phyloP scores from a whole-genome alignment of 2,329 filamentous ascomycete species.

The Pseudogymnoascus sp. region DNA sequence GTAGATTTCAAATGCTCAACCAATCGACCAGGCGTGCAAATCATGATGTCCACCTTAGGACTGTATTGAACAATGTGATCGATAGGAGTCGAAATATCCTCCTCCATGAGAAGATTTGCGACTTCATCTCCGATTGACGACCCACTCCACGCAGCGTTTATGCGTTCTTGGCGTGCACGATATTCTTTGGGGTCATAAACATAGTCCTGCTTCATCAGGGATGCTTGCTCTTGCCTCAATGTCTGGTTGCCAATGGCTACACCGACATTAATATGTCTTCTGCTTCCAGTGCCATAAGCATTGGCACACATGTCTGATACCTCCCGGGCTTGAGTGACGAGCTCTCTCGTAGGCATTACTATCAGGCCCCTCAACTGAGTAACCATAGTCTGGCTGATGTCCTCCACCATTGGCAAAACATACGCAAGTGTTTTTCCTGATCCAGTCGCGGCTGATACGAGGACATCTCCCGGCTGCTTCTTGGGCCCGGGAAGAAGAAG shows the following conservation, averaged over 20 bases:
- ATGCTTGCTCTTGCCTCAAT: constrained; percentile 58
- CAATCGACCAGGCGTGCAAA: constrained; percentile 85
- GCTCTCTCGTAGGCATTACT: constrained; percentile 83
- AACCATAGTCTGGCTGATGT: constrained; percentile 57
- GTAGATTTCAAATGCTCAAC: constrained; percentile 87
- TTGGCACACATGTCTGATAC: constrained; percentile 68
- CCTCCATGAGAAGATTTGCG: constrained; percentile 32
- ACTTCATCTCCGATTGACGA: constrained; percentile 40
- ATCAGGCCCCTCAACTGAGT: constrained; percentile 72
- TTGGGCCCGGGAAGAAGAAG: constrained; percentile 63
- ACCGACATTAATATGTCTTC: constrained; percentile 70
- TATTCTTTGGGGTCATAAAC: constrained; percentile 62
- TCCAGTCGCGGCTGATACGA: constrained; percentile 87
- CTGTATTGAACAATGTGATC: constrained; percentile 59
- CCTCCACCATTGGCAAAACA: constrained; percentile 75
- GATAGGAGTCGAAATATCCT: constrained; percentile 39
- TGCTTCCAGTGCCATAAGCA: constrained; percentile 47
- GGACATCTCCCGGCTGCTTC: constrained; percentile 66
- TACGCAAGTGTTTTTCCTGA: constrained; percentile 95
- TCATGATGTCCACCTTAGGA: constrained; percentile 78
- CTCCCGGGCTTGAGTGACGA: constrained; percentile 79
- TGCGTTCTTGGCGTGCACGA: constrained; percentile 34
- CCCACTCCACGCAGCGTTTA: constrained; percentile 41
- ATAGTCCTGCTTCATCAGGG: constrained; percentile 58
- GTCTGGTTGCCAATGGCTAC: constrained; percentile 77